Evolutionary conservation across 2,329 filamentous ascomycete genomes (phyloP).

Genomic region (Neofusicoccum sp.): DNA sequence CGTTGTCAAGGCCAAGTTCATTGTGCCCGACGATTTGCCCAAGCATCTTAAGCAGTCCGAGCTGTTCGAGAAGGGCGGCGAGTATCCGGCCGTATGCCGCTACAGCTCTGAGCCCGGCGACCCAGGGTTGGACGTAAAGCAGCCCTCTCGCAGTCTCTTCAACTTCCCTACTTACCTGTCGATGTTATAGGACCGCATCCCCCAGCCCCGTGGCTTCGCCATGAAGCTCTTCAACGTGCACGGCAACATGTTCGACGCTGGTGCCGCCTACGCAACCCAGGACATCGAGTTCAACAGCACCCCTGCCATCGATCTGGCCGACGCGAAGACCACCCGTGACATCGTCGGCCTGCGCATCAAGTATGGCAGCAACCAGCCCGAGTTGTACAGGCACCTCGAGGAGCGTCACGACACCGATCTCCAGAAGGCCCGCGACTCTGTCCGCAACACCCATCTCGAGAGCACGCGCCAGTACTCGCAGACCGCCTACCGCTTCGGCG

Average conservation of each 20-base stretch:
- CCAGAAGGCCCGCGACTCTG: conserved; percentile 40
- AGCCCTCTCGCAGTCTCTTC: too few species aligned
- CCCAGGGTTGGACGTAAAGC: conserved; percentile 38
- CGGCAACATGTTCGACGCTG: conserved; percentile 42
- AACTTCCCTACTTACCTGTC: background rate
- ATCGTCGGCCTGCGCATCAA: conserved; percentile 44
- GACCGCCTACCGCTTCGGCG: conserved; percentile 48
- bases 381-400: conserved; percentile 44
- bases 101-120: conserved; percentile 42
- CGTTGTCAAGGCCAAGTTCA: conserved; percentile 49
- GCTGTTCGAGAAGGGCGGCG: conserved; percentile 33
- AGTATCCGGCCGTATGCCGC: conserved; percentile 36
- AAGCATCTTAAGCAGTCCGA: conserved; percentile 45
- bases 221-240: conserved; percentile 53
- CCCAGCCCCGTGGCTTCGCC: conserved; percentile 47
- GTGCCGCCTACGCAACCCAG: conserved; percentile 38
- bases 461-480: conserved; percentile 45
- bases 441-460: conserved; percentile 42
- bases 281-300: conserved; percentile 53
- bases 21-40: conserved; percentile 43
- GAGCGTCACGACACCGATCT: conserved; percentile 37
- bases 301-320: conserved; percentile 47
- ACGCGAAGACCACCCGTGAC: conserved; percentile 46
- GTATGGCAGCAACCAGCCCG: conserved; percentile 36
- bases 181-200: conserved; percentile 35